Conservation (phyloP, 495 filamentous ascomycete genomes). For the Penicillium turbatum region DNA sequence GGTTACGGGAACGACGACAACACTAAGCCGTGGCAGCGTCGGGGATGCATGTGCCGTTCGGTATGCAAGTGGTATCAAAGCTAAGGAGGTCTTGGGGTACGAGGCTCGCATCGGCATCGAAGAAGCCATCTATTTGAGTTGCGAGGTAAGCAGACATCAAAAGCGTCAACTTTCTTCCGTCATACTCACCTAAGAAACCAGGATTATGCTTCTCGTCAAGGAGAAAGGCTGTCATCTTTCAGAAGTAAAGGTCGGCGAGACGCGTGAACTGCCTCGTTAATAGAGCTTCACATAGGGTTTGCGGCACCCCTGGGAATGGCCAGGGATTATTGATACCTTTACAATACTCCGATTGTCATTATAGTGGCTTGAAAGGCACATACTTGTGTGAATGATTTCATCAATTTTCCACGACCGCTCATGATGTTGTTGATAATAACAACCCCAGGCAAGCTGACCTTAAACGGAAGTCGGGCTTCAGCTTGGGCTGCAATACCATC, state of each 20-base stretch:
- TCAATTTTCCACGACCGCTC: neutral
- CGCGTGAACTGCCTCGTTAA: neutral
- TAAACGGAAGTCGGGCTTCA: conserved; percentile 22
- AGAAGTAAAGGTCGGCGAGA: neutral
- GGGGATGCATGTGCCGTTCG: conserved; percentile 50
- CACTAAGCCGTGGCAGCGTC: conserved; percentile 53
- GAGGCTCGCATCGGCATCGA: conserved; percentile 52
- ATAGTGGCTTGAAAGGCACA: conserved; percentile 12
- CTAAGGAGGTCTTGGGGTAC: conserved; percentile 54
- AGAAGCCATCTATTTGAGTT: conserved; percentile 51
- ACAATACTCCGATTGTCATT: conserved; percentile 12
- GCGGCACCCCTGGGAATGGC: neutral
- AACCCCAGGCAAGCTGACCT: neutral
- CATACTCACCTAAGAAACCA: conserved; percentile 4
- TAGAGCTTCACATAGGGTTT: conserved; percentile 15
- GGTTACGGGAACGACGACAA: conserved; percentile 44
- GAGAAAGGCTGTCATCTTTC: conserved; percentile 21
- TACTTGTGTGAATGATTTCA: neutral
- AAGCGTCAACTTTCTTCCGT: neutral
- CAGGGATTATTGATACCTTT: conserved; percentile 12
- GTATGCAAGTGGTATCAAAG: conserved; percentile 57
- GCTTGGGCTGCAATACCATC: conserved; percentile 23
- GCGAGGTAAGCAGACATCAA: conserved; percentile 36
- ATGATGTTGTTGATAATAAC: neutral
- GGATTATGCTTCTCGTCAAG: conserved; percentile 39